Evolutionary conservation across 495 filamentous ascomycete genomes (phyloP), one percentile per base, ranked within the genome.

Genomic region (Paragyromitra xinjiangensis): DNA sequence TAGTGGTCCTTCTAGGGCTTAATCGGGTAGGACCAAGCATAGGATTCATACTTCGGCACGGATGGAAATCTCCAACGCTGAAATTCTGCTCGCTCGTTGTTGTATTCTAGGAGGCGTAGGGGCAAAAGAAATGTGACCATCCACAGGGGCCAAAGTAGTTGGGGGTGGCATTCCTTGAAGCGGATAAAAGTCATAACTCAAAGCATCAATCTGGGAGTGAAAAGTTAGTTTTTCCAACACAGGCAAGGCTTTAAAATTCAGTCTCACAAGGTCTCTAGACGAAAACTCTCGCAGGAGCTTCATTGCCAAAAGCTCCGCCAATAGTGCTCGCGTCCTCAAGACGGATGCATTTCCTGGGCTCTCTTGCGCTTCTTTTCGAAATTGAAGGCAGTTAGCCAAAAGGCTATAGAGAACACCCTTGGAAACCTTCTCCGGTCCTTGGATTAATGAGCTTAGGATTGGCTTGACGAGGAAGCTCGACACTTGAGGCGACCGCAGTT

Each of bases 391-490:
- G 81, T 98, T 98, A 26, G 93, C 93, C 88, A 97, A 90, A 74
- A 98, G 84, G 3, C 93, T 92, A 84, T 96, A 98, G 44, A 97
- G 82, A 1, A 93, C 95, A 11, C 91, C 95, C 51, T 92, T 89
- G 14, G 91, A 93, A 78, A 97, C 93, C 83, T 96, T 92, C 22
- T 91, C 89, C 79, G 94, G 91, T 75, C 94, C 92, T 83, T 94
- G 93, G 85, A 90, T 88, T 62, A 81, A 61, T 11, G 51, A 65
- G 62, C 70, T 71, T 0, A 81, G 69, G 45, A 92, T 90, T 2
- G 95, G 95, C 85, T 97, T 98, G 79, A 97, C 88, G 26, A 98
- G 87, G 82, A 98, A 98, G 83, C 96, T 94, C 16, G 93, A 97
- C 44, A 98, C 91, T 82, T 98, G 95, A 6, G 94, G 95, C 9